Evolutionary conservation across 2,329 filamentous ascomycete species (phyloP).

Genomic region (Graphilbum sp.): DNA sequence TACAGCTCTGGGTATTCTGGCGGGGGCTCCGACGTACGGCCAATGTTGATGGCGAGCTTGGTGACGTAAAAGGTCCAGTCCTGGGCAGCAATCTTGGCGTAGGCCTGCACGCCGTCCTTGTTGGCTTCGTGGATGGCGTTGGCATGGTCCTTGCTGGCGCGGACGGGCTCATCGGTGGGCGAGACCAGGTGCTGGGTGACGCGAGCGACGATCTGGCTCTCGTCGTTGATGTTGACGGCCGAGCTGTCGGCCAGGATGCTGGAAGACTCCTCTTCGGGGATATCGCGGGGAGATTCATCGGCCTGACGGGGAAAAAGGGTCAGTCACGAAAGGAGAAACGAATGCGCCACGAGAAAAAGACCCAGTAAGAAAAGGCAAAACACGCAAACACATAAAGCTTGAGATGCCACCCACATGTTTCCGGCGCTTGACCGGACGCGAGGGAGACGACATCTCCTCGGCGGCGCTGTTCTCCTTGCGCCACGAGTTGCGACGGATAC

Average conservation of each 20-base stretch:
- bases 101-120: conserved; percentile 50
- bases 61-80: conserved; percentile 79
- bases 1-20: conserved; percentile 19
- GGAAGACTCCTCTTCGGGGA: conserved; percentile 28
- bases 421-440: conserved; percentile 46
- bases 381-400: background rate
- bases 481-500: conserved; percentile 15
- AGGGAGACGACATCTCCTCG: conserved; percentile 37
- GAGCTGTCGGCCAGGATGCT: conserved; percentile 25
- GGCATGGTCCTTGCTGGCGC: conserved; percentile 44
- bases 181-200: conserved; percentile 33
- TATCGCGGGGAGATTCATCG: conserved; percentile 25
- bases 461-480: conserved; percentile 15
- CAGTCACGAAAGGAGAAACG: background rate
- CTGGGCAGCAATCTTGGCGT: conserved; percentile 65
- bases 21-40: conserved; percentile 43
- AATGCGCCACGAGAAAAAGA: background rate
- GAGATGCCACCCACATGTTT: conserved; percentile 30
- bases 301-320: conserved; percentile 14
- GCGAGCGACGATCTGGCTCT: conserved; percentile 39
- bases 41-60: conserved; percentile 59
- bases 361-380: background rate
- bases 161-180: conserved; percentile 29
- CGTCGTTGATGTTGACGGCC: conserved; percentile 24
- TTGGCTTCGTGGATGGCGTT: conserved; percentile 48